Evolutionary conservation across 108 stramenopile species (phyloP), one percentile per base, ranked within the genome.

Genomic region (Poteriospumella lacustris): DNA sequence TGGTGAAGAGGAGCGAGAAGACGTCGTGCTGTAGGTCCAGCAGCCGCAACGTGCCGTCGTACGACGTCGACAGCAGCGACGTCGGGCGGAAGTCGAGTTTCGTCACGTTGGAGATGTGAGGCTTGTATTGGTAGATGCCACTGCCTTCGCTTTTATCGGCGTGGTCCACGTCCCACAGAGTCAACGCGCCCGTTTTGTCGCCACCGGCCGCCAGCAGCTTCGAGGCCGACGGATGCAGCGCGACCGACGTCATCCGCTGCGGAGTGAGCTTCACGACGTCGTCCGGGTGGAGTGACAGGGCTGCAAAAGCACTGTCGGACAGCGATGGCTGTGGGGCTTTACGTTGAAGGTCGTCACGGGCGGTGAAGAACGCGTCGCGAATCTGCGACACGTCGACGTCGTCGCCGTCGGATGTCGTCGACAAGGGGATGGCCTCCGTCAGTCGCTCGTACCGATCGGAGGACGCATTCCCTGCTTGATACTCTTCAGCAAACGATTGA

Each of bases 21-120:
- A 33, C 43, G 24, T 69, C 2, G 26, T 42, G 31, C 29, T 68
- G 31, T 36, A 69, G 19, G 29, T 78, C 78, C n/a, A 73, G 19
- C 19, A 34, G 26, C 5, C 78, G 78, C 0, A 78, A 24, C 24
- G 78, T 78, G 29, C 78, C 78, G 68, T 78, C 78, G 42, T 78
- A 68, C 9, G 78, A 78, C 9, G 44, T 0, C 1, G 78, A 69
- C 26, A 41, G 31, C 1, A 78, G 40, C 70, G n/a, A 33, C 1
- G 59, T 29, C 24, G 78, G 78, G 44, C 59, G 31, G 68, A 33
- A 68, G 39, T 43, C 29, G 28, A 78, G 29, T 41, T 24, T 29
- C 1, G 41, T 0, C 3, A 68, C 33, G 31, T 73, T 78, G 40
- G 78, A 68, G 29, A 78, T 47, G 44, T 78, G 78, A 12, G 78